Evolutionary conservation across 2,329 filamentous ascomycete species (phyloP), one percentile per base, ranked within the genome.

Genomic region (Sporothrix inflata): DNA sequence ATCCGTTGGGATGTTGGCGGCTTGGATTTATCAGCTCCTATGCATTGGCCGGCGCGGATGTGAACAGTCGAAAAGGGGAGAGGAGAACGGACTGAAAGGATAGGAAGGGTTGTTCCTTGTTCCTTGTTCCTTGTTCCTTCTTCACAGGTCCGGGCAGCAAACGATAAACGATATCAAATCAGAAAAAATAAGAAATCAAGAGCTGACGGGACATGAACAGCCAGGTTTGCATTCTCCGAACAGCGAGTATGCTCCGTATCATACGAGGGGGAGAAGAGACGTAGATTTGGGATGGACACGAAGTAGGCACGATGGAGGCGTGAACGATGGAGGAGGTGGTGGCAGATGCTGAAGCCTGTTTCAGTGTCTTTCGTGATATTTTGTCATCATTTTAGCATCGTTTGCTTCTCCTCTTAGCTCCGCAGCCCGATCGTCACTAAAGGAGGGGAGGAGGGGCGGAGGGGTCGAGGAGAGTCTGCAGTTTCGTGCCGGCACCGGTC

Each of bases 311-410:
- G 53, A 57, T 55, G 53, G 53, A 57, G 53, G 53, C 53, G 53
- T 57, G 27, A 14, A 57, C 42, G 5, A 16, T 16, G 42, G 42
- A 47, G 14, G 42, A 19, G 14, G 14, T 47, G 6, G 30, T 34
- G 30, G 30, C 30, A 34, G 30, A 34, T 30, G 53, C 14, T 40
- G 34, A 61, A 42, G 16, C 21, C 57, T 21, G 57, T 30, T 57
- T 34, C 4, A 57, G 27, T 24, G 57, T 40, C 19, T 61, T 63
- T 63, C 19, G 34, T 61, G 57, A 63, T 63, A 42, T 24, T 63
- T 63, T 63, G 57, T 63, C 57, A 42, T 63, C 57, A 61, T 63
- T 63, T 24, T 61, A 61, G 57, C 57, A 42, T 42, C 34, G 7
- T 1, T 1, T 4, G 30, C 38, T 61, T 12, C 30, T 61, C 57